Evolutionary conservation across 1,284 basidiomycete species (phyloP), one percentile per base, ranked within the genome.

Genomic region (Ceratobasidium sp.): DNA sequence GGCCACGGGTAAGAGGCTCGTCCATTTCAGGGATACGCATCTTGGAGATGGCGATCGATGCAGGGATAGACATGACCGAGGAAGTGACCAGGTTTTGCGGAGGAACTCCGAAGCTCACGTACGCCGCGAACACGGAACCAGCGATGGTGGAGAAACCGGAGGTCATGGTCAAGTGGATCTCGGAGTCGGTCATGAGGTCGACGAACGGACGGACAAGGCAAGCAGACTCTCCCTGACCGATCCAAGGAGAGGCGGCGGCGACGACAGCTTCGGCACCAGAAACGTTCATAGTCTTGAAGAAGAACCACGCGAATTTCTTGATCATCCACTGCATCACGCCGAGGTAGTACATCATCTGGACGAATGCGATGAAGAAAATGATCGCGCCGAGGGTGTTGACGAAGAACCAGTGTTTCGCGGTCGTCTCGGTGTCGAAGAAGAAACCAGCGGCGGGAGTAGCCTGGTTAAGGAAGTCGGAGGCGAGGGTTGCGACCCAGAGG

Each of bases 21-120:
- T 96, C 93, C 54, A 87, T 83, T 84, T 97, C 95, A 1, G 95
- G 95, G 24, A 91, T 80, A 60, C 94, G 91, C 79, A 96, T 85
- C 84, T 97, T 97, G 81, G 91, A 92, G 78, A 97, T 95, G 1
- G 95, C 89, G 81, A 97, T 95, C 14, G 95, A 95, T 0, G 96
- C 95, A 11, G 95, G 95, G 79, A 97, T 97, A 80, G 91, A 93
- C 95, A 97, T 97, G 78, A 97, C 92, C 11, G 93, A 95, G 4
- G 95, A 93, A 5, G 95, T 96, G 80, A 97, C 87, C 36, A 97
- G 86, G 82, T 94, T 95, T 67, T 65, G 57, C 7, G 94, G 84
- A 36, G 93, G 91, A 48, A 97, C 93, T 73, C 96, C 96, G 77
- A 96, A 84, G 73, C 83, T 84, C 79, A 97, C 93, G 83, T 97